Conservation (phyloP, 2,329 filamentous ascomycete genomes). For the Septoria petroselini region DNA sequence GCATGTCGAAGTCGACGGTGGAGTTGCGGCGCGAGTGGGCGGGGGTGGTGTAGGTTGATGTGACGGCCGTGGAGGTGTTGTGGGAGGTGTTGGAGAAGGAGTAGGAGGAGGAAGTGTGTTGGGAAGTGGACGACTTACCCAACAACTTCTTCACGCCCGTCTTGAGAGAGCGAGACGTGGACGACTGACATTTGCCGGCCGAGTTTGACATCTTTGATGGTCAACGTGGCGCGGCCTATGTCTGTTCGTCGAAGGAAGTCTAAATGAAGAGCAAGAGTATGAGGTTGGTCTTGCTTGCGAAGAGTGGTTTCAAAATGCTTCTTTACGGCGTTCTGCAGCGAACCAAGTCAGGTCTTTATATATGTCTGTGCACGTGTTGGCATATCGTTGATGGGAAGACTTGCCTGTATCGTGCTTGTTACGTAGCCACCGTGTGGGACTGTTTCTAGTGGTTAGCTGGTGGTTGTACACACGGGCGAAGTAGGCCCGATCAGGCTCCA, state of each 20-base stretch:
- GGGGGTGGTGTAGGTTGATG: slow-evolving; percentile 14
- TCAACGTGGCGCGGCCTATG: slow-evolving; percentile 55
- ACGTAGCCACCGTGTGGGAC: slow-evolving; percentile 72
- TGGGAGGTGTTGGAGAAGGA: slow-evolving; percentile 3
- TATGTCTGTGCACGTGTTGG: slow-evolving; percentile 9
- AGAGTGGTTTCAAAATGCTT: slow-evolving; percentile 60
- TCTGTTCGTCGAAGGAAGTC: slow-evolving; percentile 64
- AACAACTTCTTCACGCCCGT: slow-evolving; percentile 56
- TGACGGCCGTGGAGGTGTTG: slow-evolving; percentile 9
- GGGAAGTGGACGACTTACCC: slow-evolving; percentile 37
- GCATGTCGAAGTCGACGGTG: slow-evolving; percentile 20
- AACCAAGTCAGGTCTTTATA: slow-evolving; percentile 10
- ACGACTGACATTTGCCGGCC: slow-evolving; percentile 62
- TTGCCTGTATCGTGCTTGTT: slow-evolving; percentile 53
- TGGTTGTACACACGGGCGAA: slow-evolving; percentile 8
- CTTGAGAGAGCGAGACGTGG: slow-evolving; percentile 59
- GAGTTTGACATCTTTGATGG: slow-evolving; percentile 61
- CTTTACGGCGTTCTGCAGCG: slow-evolving; percentile 52
- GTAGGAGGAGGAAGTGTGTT: slow-evolving; percentile 5
- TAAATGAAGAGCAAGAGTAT: slow-evolving; percentile 63
- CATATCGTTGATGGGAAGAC: background rate
- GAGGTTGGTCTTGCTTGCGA: slow-evolving; percentile 56
- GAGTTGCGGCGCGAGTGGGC: slow-evolving; percentile 11
- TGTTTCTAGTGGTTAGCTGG: slow-evolving; percentile 32
- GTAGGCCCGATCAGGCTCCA: slow-evolving; percentile 11